phyloP scores from a whole-genome alignment of 2,329 filamentous ascomycete species.

The Hypoxylon sp. region DNA sequence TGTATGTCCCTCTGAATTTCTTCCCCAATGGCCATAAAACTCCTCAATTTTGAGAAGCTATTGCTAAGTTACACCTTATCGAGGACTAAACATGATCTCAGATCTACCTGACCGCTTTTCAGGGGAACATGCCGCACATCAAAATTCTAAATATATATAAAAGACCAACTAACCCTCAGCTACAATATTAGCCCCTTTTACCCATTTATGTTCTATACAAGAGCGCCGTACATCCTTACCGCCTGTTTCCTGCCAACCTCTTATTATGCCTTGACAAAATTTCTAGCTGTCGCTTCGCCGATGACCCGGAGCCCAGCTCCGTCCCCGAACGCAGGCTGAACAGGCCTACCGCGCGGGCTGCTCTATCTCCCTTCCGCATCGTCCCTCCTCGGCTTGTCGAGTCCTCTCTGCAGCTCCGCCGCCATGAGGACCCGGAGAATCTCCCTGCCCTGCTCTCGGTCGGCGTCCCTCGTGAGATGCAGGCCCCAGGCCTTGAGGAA shows the following conservation, averaged over 20 bases:
- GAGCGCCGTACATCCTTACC: too few relatives aligned
- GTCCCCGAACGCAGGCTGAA: background rate
- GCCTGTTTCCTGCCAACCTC: background rate
- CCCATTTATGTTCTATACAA: too few relatives aligned
- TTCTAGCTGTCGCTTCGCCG: slow-evolving; percentile 7
- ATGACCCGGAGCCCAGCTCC: slow-evolving; percentile 7
- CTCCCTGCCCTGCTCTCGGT: slow-evolving; percentile 19
- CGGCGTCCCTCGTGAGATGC: slow-evolving; percentile 11
- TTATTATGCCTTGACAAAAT: background rate
- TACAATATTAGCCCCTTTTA: background rate
- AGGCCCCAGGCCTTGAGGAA: slow-evolving; percentile 32
- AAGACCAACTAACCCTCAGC: too few relatives aligned
- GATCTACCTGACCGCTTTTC: too few relatives aligned
- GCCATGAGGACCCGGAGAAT: slow-evolving; percentile 26
- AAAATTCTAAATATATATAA: too few relatives aligned
- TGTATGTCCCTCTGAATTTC: too few relatives aligned
- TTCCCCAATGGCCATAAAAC: too few relatives aligned
- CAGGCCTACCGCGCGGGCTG: too few relatives aligned
- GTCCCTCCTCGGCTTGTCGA: background rate
- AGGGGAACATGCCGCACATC: too few relatives aligned
- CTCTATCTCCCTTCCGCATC: background rate
- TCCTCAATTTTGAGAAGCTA: too few relatives aligned
- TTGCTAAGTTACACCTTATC: too few relatives aligned
- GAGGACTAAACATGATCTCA: too few relatives aligned
- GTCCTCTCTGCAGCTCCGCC: slow-evolving; percentile 8